Evolutionary conservation across 352 stramenopile genomes (phyloP), one percentile per base, ranked within the genome.

Genomic region (Globisporangium mamillatum): DNA sequence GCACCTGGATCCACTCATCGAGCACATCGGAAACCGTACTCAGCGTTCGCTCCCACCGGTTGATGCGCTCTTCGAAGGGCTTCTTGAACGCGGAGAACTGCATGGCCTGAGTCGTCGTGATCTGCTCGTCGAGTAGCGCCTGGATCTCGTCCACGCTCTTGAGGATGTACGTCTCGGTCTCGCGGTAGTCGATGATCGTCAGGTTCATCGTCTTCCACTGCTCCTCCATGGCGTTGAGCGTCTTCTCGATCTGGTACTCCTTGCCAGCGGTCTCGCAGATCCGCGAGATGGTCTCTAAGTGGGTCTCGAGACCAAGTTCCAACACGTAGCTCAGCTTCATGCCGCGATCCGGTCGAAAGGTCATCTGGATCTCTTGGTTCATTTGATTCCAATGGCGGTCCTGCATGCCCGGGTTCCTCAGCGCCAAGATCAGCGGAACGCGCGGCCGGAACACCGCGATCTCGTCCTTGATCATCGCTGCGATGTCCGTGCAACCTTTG

Each of bases 21-120:
- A 98, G 68, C 0, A 98, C 91, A 34, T 98, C 95, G 0, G 88
- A 97, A 9, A 98, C 89, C 0, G 89, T 89, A 56, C 83, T 94
- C 4, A 98, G 78, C 2, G 87, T 95, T 16, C 76, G 78, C 60
- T 97, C 90, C 94, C 95, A 98, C 18, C 90, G 73, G 32, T 94
- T 95, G 56, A 98, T 98, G 1, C 90, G 78, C 56, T 98, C 92
- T 68, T 98, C 93, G 56, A 98, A 98, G 0, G 93, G 93, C 16
- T 95, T 96, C 72, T 98, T 98, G 74, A 98, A 98, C 0, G 92
- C 82, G 1, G 90, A 98, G 67, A 98, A 98, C 71, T 96, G 91
- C 95, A 98, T 98, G 25, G 93, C 92, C 66, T 98, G 93, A 0
- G 93, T 98, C 46, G 93, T 98, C 1, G 94, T 98, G 72, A 98